Base-by-base conservation (phyloP, 2,329 filamentous ascomycete species). In the Monosporascus ibericus region DNA sequence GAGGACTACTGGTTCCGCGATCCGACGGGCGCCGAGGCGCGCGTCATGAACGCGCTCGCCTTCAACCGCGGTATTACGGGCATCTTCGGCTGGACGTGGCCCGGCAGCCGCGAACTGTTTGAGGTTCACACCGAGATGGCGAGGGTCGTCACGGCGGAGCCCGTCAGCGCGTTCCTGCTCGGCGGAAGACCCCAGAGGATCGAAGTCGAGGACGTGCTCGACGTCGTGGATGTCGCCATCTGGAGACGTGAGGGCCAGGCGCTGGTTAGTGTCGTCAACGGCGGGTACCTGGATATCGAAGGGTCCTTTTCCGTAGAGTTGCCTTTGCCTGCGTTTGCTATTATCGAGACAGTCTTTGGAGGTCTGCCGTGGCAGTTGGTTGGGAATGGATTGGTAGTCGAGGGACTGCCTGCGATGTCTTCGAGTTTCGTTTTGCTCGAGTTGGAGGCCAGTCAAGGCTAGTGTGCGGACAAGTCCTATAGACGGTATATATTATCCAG, bases 1-100 rank as follows among this genome's bases (percentile, higher is more conserved):
- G 71, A 78, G 60, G 69, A 66, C 18, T 78, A 77, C 62, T 78
- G 75, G 75, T 48, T 60, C n/a, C 66, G 75, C 11, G 71, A 75
- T 52, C 76, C 76, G 8, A 74, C 70, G 1, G 55, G 65, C 3
- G 68, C 63, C 11, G 76, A 79, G 63, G 67, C 67, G 27, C 68
- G 70, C 51, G 75, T 65, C 20, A 78, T 77, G 75, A 70, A 68
- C 49, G 60, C 70, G 22, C 62, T 78, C 15, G 72, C 71, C 0
- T 67, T 79, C 42, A 74, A 77, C 57, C 72, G 75, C 55, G 74
- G 72, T n/a, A 72, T 68, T 17, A 70, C 71, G 55, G 70, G 66
- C 4, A 65, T 75, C 22, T 68, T 76, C 3, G 68, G 69, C 15
- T 78, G 75, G 75, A 68, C 75, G 1, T 78, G 72, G 61, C 75